A percentile compares a stretch with the other conserved stretches of the same genome.
These are phyloP conservation scores for Eremochloa ophiuroides DNA, from an alignment of 176 grass and related monocot species.

Conservation along the genomic window DNA sequence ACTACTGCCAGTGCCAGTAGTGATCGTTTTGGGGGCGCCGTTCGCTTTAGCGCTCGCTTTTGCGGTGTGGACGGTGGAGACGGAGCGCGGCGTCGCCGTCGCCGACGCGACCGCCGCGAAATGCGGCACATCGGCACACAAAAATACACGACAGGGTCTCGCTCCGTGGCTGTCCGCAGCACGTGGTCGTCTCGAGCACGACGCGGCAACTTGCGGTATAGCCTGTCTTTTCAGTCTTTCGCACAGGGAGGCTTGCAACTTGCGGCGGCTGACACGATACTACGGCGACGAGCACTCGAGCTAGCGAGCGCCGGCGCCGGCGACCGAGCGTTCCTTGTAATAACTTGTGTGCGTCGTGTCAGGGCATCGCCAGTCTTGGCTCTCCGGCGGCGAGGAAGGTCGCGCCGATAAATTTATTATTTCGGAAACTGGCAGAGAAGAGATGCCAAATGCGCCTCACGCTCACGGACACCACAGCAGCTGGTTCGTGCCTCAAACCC, in stretches of 20 bases:
- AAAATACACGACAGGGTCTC: background rate
- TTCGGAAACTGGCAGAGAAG: background rate
- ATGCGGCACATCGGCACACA: constrained; percentile 16
- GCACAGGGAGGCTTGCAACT: background rate
- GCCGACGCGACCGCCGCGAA: constrained; percentile 13
- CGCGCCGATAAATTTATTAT: background rate
- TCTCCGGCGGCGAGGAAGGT: constrained; percentile 21
- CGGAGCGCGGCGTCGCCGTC: constrained; percentile 4
- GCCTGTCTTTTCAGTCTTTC: background rate
- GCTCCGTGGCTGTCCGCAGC: constrained; percentile 3
- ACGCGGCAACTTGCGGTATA: background rate
- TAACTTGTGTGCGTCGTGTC: background rate
- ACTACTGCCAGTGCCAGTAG: background rate
- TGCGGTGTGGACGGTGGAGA: background rate
- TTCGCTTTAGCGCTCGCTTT: constrained; percentile 25
- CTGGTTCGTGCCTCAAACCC: constrained; percentile 12
- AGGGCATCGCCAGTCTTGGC: background rate
- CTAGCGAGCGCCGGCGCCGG: background rate
- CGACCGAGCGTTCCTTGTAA: background rate
- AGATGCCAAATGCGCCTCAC: background rate
- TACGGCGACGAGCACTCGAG: background rate
- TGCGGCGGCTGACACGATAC: background rate
- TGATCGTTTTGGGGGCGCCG: no score
- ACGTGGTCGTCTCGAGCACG: constrained; percentile 20
- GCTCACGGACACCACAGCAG: background rate